phyloP scores from a whole-genome alignment of 345 rosid species.

The Bruguiera sexangula region DNA sequence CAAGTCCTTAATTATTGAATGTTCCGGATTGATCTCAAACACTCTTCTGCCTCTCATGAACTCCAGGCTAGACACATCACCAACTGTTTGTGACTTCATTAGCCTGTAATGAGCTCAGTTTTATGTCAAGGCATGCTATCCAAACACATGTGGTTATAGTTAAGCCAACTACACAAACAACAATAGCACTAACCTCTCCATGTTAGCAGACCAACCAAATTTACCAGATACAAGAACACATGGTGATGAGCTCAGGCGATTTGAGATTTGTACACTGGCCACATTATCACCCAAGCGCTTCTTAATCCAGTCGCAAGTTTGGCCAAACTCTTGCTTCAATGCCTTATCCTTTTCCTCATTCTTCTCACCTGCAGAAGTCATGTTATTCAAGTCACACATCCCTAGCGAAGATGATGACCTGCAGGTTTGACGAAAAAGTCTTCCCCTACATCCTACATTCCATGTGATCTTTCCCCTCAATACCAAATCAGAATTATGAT shows the following conservation, averaged over 20 bases:
- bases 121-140: not conserved
- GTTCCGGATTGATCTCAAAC: constrained; percentile 94
- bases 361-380: constrained; percentile 62
- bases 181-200: constrained; percentile 67
- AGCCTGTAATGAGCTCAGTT: constrained; percentile 46
- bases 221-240: constrained; percentile 93
- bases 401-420: not conserved
- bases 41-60: constrained; percentile 97
- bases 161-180: not conserved
- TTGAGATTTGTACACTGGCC: constrained; percentile 85
- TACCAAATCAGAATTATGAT: too few relatives aligned
- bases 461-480: too few relatives aligned
- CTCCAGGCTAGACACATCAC: constrained; percentile 74
- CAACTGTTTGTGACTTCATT: constrained; percentile 88
- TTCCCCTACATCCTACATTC: too few relatives aligned
- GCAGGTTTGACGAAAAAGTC: not conserved
- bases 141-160: not conserved
- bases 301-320: constrained; percentile 96
- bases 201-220: constrained; percentile 99
- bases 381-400: constrained; percentile 12
- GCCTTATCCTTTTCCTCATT: constrained; percentile 83
- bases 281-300: constrained; percentile 82
- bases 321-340: constrained; percentile 74
- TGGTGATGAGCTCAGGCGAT: constrained; percentile 87
- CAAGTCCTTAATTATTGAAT: constrained; percentile 66